Evolutionary conservation across 305 asterid species (phyloP), one percentile per base, ranked within the genome.

Genomic region (Rubia balearica): DNA sequence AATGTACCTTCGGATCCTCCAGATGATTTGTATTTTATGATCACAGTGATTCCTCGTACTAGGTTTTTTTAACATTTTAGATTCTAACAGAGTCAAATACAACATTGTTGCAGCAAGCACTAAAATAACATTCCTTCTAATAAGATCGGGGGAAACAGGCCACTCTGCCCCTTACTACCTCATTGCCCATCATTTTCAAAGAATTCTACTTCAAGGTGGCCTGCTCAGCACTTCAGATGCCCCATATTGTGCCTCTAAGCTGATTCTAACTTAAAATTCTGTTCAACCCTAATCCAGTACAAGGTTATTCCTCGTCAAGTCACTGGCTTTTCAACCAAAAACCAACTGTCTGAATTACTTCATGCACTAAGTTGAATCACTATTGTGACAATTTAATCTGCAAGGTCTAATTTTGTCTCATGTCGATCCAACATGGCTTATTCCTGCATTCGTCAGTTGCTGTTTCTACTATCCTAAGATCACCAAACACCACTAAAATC

Each of bases 1-100:
- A 57, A 67, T 45, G 46, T 73, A 40, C 68, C 68, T 14, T 38
- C n/a, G 14, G 63, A 68, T 36, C 62, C 33, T 33, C n/a, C 16
- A 53, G 30, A 30, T 68, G 51, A 51, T 56, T 36, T 10, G 72
- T 36, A 53, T 17, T 3, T n/a, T 43, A 51, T 16, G 8, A 17
- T n/a, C 40, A 51, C 64, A 19, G 2, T 0, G 24, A 36, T 10
- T 68, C 48, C 45, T 51, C 5, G 41, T 49, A 17, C 10, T 1
- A 56, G 2, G 36, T 51, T 68, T 19, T n/a, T 19, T 2, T 12
- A 33, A 53, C 70, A 72, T 51, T 51, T 24, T 36, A 4, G 60
- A 45, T 38, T 2, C 12, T 42, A 6, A 22, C 21, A 14, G 16
- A 43, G 27, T 16, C 51, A n/a, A 61, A 12, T 60, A 42, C 19